Evolutionary conservation across 192 early-diverging fungal species (phyloP), one percentile per base, ranked within the genome.

Genomic region (Backusella sp.): DNA sequence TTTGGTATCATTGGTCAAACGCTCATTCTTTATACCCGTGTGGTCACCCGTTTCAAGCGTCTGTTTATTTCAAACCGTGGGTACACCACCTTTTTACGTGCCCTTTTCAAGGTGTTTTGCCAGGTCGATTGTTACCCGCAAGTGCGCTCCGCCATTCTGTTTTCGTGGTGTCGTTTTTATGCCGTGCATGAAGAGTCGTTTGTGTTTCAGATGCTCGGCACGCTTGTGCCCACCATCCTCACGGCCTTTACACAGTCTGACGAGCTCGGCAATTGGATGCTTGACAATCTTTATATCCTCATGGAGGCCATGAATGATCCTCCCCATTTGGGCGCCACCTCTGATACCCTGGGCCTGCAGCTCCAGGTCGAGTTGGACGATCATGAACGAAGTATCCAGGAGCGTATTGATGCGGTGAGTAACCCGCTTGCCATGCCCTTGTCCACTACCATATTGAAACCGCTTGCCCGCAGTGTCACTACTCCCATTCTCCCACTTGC

Each of bases 131-230:
- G 74, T 1, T 81, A 69, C 52, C 72, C 53, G 0, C 77, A 80
- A 4, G 75, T 87, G 26, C 75, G 82, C 8, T 80, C 82, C 4
- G 85, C 88, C 0, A 85, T 90, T 46, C 80, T 77, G 19, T 85
- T 81, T 44, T 76, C 84, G 0, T 88, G 83, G 81, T 83, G 80
- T 49, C 81, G 84, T 28, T 90, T 90, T 19, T 88, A 84, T 65
- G 73, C 79, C 26, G 73, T 88, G 11, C 88, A 90, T 59, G 86
- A 88, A 72, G 88, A 90, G 68, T 78, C 88, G 1, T 90, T 90
- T 73, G 75, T 90, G 5, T 84, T 90, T 44, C 88, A 90, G 75
- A 83, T 84, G 72, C 70, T 90, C 17, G 88, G 88, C 9, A 77
- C 77, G 30, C 72, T 90, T 6, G 82, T 84, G 2, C 88, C 88